Conservation (phyloP, 805 yeast species). For the Saitoella complicata region DNA sequence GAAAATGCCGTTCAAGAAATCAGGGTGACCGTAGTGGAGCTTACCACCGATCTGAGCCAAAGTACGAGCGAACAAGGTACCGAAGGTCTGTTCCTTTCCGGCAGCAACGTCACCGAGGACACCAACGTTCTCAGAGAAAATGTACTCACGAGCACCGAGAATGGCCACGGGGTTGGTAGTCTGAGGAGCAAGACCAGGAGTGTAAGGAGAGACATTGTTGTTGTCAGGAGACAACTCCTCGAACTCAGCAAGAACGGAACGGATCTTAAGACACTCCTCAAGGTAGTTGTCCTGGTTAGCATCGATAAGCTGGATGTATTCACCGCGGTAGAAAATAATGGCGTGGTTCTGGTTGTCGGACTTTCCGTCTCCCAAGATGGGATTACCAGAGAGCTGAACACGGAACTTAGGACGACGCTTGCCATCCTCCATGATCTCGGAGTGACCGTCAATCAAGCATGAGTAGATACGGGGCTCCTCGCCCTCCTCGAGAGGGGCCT, state of each 20-base stretch:
- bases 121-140: slow-evolving; percentile 84
- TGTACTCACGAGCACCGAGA: slow-evolving; percentile 87
- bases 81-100: slow-evolving; percentile 93
- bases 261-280: slow-evolving; percentile 83
- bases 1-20: slow-evolving; percentile 72
- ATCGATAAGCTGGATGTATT: slow-evolving; percentile 85
- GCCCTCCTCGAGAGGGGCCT: slow-evolving; percentile 36
- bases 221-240: slow-evolving; percentile 52
- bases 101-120: slow-evolving; percentile 93
- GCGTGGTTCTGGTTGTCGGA: slow-evolving; percentile 90
- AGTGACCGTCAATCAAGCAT: slow-evolving; percentile 48
- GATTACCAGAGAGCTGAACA: slow-evolving; percentile 77
- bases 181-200: slow-evolving; percentile 36
- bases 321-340: slow-evolving; percentile 77
- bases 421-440: slow-evolving; percentile 39
- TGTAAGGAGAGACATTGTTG: slow-evolving; percentile 33
- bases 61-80: slow-evolving; percentile 86
- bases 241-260: slow-evolving; percentile 78
- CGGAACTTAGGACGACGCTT: slow-evolving; percentile 45
- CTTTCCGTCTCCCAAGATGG: slow-evolving; percentile 91
- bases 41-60: slow-evolving; percentile 89
- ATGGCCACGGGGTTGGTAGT: slow-evolving; percentile 58
- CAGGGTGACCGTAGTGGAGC: slow-evolving; percentile 93
- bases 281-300: slow-evolving; percentile 92
- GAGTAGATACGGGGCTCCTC: slow-evolving; percentile 41